These are phyloP conservation scores for Monascus purpureus DNA, from an alignment of 495 filamentous ascomycete genomes.

Conservation along the genomic window DNA sequence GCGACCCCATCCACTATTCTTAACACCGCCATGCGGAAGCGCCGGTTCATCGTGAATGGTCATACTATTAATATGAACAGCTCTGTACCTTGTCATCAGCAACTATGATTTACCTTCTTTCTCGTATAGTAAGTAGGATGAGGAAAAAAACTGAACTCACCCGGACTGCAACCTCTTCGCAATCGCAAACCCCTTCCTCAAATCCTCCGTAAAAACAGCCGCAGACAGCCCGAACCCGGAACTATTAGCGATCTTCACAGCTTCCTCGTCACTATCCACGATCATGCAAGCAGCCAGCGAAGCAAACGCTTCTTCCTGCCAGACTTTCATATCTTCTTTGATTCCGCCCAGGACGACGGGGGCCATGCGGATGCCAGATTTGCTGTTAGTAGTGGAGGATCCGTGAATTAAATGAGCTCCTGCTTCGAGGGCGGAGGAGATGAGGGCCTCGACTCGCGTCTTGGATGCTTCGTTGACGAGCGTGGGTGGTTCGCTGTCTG, in stretches of 20 bases:
- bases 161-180: conserved; percentile 32
- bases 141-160: conserved; percentile 10
- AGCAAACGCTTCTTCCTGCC: conserved; percentile 67
- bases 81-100: conserved; percentile 23
- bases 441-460: conserved; percentile 46
- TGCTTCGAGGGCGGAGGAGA: conserved; percentile 45
- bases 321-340: conserved; percentile 62
- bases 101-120: background rate
- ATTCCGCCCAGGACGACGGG: conserved; percentile 56
- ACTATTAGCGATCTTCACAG: conserved; percentile 31
- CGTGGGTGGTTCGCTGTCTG: conserved; percentile 35
- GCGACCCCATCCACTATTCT: conserved; percentile 68
- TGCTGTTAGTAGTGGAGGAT: conserved; percentile 22
- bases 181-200: conserved; percentile 26
- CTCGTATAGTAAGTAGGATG: background rate
- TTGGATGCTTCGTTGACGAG: conserved; percentile 49
- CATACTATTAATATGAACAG: conserved; percentile 83
- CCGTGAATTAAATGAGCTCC: conserved; percentile 55
- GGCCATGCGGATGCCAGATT: conserved; percentile 44
- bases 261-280: conserved; percentile 31
- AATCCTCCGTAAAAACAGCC: conserved; percentile 33
- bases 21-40: conserved; percentile 73
- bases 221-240: conserved; percentile 35
- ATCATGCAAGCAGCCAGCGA: conserved; percentile 44
- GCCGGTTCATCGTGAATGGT: conserved; percentile 70